phyloP scores from a whole-genome alignment of 2,329 filamentous ascomycete species.

The Microdochium trichocladiopsis region DNA sequence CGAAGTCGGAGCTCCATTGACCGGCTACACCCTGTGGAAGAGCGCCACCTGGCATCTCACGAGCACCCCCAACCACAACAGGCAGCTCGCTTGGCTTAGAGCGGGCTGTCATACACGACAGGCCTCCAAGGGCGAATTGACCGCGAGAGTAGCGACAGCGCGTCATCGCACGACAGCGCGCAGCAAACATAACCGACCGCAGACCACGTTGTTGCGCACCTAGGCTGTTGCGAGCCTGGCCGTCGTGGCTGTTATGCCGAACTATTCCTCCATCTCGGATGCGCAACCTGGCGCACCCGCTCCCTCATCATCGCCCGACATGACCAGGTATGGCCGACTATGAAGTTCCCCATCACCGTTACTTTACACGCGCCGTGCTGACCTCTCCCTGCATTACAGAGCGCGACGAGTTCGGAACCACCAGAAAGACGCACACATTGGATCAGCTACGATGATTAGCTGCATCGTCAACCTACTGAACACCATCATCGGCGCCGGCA shows the following conservation, averaged over 20 bases:
- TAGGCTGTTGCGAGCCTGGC: background rate
- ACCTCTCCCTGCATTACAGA: conserved; percentile 22
- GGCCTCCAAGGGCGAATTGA: background rate
- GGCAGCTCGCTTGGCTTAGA: too few species aligned
- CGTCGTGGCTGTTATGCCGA: conserved; percentile 38
- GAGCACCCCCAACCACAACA: too few species aligned
- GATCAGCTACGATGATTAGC: conserved; percentile 81
- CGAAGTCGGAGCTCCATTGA: too few species aligned
- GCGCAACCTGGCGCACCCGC: conserved; percentile 30
- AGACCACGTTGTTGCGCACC: background rate
- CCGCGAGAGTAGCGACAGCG: background rate
- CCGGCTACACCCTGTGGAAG: too few species aligned
- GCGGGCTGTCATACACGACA: background rate
- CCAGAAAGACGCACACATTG: conserved; percentile 56
- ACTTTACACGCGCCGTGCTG: background rate
- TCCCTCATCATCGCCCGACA: conserved; percentile 29
- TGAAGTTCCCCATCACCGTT: background rate
- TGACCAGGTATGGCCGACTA: conserved; percentile 33
- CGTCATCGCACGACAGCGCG: background rate
- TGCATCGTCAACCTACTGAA: conserved; percentile 95
- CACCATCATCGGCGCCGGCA: conserved; percentile 92
- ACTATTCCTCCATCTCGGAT: conserved; percentile 46
- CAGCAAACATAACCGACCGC: background rate
- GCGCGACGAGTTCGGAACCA: conserved; percentile 53
- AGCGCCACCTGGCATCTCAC: too few species aligned